Evolutionary conservation across 768 basidiomycete genomes (phyloP).

Genomic region (Leccinum ochraceum): DNA sequence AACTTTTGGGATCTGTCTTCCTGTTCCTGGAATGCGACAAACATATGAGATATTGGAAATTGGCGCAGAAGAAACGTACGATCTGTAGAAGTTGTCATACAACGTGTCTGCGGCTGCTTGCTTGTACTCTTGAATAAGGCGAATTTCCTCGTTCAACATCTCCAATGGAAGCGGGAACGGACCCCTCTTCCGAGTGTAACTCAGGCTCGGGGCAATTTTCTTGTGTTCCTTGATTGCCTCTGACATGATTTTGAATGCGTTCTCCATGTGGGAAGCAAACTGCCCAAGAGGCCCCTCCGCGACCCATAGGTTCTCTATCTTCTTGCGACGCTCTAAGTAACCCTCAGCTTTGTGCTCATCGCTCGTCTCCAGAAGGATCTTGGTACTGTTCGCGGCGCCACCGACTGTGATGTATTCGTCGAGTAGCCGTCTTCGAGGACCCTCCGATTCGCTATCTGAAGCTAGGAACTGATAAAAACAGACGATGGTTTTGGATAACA

Average conservation of each 20-base stretch:
- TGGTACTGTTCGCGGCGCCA: slow-evolving; percentile 27
- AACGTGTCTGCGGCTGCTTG: slow-evolving; percentile 12
- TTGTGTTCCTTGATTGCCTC: slow-evolving; percentile 23
- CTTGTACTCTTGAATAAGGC: slow-evolving; percentile 25
- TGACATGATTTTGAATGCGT: slow-evolving; percentile 18
- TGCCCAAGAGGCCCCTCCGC: slow-evolving; percentile 16
- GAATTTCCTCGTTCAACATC: slow-evolving; percentile 25
- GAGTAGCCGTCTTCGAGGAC: slow-evolving; percentile 22
- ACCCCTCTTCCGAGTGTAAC: slow-evolving; percentile 11
- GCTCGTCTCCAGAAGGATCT: slow-evolving; percentile 25
- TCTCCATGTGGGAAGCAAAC: slow-evolving; percentile 27
- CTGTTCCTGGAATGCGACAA: slow-evolving; percentile 14
- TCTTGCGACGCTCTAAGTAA: slow-evolving; percentile 22
- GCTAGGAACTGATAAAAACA: slow-evolving; percentile 31
- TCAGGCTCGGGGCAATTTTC: slow-evolving; percentile 11
- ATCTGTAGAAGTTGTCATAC: slow-evolving; percentile 24
- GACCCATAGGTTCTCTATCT: slow-evolving; percentile 21
- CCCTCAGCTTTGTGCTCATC: slow-evolving; percentile 26
- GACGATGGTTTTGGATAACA: slow-evolving; percentile 26
- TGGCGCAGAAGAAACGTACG: slow-evolving; percentile 9
- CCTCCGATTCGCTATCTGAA: slow-evolving; percentile 26
- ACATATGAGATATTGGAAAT: background rate
- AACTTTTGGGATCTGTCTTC: slow-evolving; percentile 27
- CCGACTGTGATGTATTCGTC: slow-evolving; percentile 32
- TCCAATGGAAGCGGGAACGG: slow-evolving; percentile 26